Evolutionary conservation across 805 yeast species (phyloP).

Genomic region (Ogataea kodamae): DNA sequence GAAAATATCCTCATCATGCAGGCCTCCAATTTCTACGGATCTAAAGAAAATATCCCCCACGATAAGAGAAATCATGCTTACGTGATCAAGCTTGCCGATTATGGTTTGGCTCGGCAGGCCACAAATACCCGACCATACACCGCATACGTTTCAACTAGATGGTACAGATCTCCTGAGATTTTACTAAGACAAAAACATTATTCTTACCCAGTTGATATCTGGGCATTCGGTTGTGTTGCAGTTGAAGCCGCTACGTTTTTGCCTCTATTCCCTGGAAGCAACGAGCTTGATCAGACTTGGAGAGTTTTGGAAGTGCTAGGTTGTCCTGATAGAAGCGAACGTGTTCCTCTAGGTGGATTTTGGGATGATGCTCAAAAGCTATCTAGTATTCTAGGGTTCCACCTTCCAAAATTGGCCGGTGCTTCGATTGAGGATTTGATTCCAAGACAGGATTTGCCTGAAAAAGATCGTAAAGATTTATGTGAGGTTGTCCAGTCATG

Average conservation of each 20-base stretch:
- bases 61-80: slow-evolving; percentile 42
- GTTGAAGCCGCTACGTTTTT: slow-evolving; percentile 65
- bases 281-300: slow-evolving; percentile 76
- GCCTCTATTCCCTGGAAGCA: slow-evolving; percentile 82
- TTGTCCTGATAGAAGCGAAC: slow-evolving; percentile 47
- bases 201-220: slow-evolving; percentile 70
- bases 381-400: slow-evolving; percentile 52
- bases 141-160: slow-evolving; percentile 76
- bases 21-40: slow-evolving; percentile 50
- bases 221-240: slow-evolving; percentile 85
- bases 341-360: slow-evolving; percentile 58
- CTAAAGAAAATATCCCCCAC: slow-evolving; percentile 37
- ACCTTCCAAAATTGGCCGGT: slow-evolving; percentile 56
- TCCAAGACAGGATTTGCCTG: slow-evolving; percentile 40
- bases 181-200: slow-evolving; percentile 59
- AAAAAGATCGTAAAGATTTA: slow-evolving; percentile 35
- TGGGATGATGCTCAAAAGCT: slow-evolving; percentile 64
- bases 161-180: slow-evolving; percentile 86
- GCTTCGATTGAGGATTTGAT: slow-evolving; percentile 43
- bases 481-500: slow-evolving; percentile 46
- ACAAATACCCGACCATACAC: slow-evolving; percentile 57
- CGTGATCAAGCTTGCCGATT: slow-evolving; percentile 73
- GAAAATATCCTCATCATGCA: slow-evolving; percentile 80
- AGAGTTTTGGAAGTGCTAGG: slow-evolving; percentile 69
- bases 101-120: slow-evolving; percentile 68